Percentiles rank a stretch among this genome's conserved stretches.
phyloP scores from a whole-genome alignment of 2,329 filamentous ascomycete species.

The Colletotrichum incanum region DNA sequence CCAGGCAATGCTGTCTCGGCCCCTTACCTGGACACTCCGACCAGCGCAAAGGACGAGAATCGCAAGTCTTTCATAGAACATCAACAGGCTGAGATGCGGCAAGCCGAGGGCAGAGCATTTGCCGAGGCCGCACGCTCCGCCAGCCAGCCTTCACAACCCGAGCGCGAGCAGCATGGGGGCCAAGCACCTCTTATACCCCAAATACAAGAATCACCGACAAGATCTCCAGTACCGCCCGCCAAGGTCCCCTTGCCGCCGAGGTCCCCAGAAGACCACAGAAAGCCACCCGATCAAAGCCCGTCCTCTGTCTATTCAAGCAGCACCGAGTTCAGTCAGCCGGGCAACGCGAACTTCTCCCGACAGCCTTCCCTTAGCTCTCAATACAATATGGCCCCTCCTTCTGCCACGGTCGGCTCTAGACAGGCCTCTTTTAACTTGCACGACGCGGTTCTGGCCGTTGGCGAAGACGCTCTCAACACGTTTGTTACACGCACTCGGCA shows the following conservation, averaged over 20 bases:
- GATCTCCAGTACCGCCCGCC: conserved; percentile 35
- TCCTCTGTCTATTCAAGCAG: conserved; percentile 48
- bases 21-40: conserved; percentile 60
- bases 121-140: conserved; percentile 63
- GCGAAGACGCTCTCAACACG: conserved; percentile 77
- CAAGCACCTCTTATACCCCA: conserved; percentile 51
- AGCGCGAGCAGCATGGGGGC: conserved; percentile 46
- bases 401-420: conserved; percentile 47
- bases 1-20: conserved; percentile 55
- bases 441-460: conserved; percentile 62
- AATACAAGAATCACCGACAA: conserved; percentile 41
- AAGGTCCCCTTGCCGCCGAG: conserved; percentile 46
- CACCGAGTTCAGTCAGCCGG: conserved; percentile 37
- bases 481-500: conserved; percentile 82
- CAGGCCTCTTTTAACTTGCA: conserved; percentile 58
- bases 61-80: conserved; percentile 72
- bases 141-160: conserved; percentile 49
- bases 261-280: conserved; percentile 44
- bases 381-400: conserved; percentile 46
- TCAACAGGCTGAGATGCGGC: conserved; percentile 73
- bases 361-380: conserved; percentile 41
- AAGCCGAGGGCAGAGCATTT: conserved; percentile 73
- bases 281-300: conserved; percentile 59
- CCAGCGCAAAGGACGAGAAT: conserved; percentile 64
- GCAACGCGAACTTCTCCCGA: conserved; percentile 36